Evolutionary conservation across 441 rosid species (phyloP), one percentile per base, ranked within the genome.

Genomic region (Pelargonium australe): DNA sequence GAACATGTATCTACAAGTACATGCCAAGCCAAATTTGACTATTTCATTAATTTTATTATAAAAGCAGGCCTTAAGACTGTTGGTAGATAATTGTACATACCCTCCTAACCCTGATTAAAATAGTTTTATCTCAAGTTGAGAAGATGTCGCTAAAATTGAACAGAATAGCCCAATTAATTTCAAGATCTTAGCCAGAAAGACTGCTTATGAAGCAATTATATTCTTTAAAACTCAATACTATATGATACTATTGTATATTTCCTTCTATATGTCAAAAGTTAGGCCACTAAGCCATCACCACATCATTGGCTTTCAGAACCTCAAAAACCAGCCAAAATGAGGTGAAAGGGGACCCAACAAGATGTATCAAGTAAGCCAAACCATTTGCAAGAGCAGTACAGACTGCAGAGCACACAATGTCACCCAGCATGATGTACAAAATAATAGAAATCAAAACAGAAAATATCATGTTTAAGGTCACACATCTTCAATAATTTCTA

Each of bases 401-500:
- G 45, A 9, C 45, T 41, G 45, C 45, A 61, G 12, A 61, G 8
- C 49, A 64, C 40, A 63, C 66, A 37, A 31, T 41, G 40, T 31
- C 2, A 31, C 4, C 65, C 19, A 31, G 7, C 43, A 31, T 63
- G 28, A 61, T 37, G 19, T 31, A 20, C 44, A 63, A 16, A 63
- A 31, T 20, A 63, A 63, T 28, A 47, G 55, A 47, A 0, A 28
- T 31, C 47, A 43, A 43, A 43, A 43, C 47, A 43, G 47, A 43
- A 43, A 43, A 41, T 10, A 43, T 9, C 12, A 43, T 43, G 12
- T 43, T 43, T 43, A 43, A 43, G 47, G 47, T 43, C 47, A 41
- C 51, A 43, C 68, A 65, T 40, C 51, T 65, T 53, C 31, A 16
- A 65, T 65, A 65, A n/a, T 49, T 64, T 63, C 43, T 67, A 68